These are phyloP conservation scores for Triticum urartu DNA, from an alignment of 176 grass and related monocot species.

Conservation along the genomic window DNA sequence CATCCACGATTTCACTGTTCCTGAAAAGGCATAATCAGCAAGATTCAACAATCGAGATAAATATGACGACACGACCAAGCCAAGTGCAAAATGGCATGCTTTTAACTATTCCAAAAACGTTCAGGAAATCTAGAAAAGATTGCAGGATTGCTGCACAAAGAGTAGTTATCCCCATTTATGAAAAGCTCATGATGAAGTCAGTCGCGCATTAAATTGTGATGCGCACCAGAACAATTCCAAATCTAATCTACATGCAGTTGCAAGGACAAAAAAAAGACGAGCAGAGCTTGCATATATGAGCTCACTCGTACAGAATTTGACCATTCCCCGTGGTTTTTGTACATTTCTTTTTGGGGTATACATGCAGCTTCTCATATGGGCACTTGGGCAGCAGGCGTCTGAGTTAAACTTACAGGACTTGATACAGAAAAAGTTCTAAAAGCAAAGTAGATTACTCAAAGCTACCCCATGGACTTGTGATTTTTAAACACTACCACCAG, in stretches of 20 bases:
- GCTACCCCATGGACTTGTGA: conserved; percentile 19
- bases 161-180: background rate
- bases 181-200: background rate
- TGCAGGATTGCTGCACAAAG: background rate
- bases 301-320: background rate
- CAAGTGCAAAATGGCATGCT: background rate
- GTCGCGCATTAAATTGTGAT: background rate
- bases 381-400: background rate
- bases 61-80: conserved; percentile 4
- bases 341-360: background rate
- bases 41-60: conserved; percentile 1
- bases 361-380: background rate
- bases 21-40: conserved; percentile 30
- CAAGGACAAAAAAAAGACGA: background rate
- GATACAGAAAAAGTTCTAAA: background rate
- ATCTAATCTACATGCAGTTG: background rate
- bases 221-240: background rate
- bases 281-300: background rate
- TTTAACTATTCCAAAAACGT: conserved; percentile 5
- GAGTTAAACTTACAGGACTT: conserved; percentile 18
- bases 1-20: background rate
- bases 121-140: background rate
- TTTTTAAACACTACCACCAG: conserved; percentile 26
- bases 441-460: conserved; percentile 1
- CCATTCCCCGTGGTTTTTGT: background rate